Evolutionary conservation across 2,329 filamentous ascomycete species (phyloP).

Genomic region (Colletotrichum siamense): DNA sequence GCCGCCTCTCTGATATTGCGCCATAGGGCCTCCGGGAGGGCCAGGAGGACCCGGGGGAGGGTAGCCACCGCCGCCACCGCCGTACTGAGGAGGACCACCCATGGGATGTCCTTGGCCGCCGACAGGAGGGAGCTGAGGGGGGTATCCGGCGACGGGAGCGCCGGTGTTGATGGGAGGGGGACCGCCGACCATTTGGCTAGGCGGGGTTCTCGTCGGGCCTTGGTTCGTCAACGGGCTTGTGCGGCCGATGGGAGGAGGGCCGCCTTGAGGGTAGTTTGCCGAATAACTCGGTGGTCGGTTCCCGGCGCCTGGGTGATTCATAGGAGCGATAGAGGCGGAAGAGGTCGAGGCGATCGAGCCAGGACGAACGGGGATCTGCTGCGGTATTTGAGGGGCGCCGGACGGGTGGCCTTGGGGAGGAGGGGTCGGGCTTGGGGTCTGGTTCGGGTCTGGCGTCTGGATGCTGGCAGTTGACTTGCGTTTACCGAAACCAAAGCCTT

Average conservation of each 20-base stretch:
- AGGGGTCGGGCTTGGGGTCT: conserved; percentile 42
- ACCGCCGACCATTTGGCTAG: conserved; percentile 66
- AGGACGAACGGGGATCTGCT: conserved; percentile 44
- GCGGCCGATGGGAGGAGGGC: conserved; percentile 56
- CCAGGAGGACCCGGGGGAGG: conserved; percentile 44
- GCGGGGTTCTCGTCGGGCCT: conserved; percentile 59
- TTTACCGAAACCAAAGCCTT: conserved; percentile 82
- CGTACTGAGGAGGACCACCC: conserved; percentile 53
- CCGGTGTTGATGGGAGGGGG: conserved; percentile 73
- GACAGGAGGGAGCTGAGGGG: conserved; percentile 55
- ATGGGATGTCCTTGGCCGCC: conserved; percentile 30
- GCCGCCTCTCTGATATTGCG: conserved; percentile 42
- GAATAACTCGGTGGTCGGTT: conserved; percentile 70
- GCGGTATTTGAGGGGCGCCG: conserved; percentile 53
- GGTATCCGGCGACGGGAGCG: conserved; percentile 63
- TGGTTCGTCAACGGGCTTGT: conserved; percentile 56
- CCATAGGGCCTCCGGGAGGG: conserved; percentile 31
- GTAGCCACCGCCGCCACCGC: conserved; percentile 51
- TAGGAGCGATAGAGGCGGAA: conserved; percentile 56
- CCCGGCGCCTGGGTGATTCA: conserved; percentile 67
- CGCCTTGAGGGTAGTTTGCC: conserved; percentile 55
- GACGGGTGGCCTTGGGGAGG: conserved; percentile 28
- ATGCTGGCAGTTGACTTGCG: conserved; percentile 73
- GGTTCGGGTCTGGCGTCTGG: conserved; percentile 48
- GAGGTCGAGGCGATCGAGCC: conserved; percentile 50